phyloP scores from a whole-genome alignment of 352 stramenopile genomes.

The Thraustochytrium striatum region DNA sequence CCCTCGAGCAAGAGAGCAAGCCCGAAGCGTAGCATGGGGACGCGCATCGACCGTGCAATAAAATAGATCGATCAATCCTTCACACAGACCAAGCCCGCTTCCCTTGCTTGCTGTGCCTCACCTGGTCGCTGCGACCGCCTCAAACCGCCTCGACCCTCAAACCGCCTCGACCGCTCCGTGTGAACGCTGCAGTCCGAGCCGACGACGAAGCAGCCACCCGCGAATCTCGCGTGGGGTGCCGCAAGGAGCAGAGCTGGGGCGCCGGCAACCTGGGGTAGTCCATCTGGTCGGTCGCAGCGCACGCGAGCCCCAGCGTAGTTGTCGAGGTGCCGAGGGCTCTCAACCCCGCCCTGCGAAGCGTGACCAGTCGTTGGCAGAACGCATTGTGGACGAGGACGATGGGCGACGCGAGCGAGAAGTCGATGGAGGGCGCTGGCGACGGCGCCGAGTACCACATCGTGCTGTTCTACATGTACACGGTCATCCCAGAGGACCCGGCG shows the following conservation, averaged over 20 bases:
- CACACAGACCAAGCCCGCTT: no score
- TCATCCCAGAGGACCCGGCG: constrained; percentile 9
- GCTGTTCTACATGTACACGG: constrained; percentile 41
- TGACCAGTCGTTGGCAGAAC: background rate
- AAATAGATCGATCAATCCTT: no score
- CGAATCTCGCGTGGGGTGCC: no score
- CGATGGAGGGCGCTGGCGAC: background rate
- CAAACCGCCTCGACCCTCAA: background rate
- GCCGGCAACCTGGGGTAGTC: background rate
- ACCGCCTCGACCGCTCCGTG: background rate
- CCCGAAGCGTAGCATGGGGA: no score
- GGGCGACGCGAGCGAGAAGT: background rate
- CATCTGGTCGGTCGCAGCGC: background rate
- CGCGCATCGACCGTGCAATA: no score
- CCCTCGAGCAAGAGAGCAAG: no score
- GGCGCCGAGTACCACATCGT: constrained; percentile 16
- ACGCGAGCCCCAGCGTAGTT: background rate
- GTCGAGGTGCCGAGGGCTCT: background rate
- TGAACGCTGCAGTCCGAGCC: background rate
- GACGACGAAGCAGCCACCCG: no score
- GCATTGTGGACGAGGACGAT: background rate
- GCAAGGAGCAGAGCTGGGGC: no score
- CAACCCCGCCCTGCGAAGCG: background rate
- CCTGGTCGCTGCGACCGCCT: background rate
- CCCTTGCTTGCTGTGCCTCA: no score